Percentiles rank a stretch among this genome's conserved stretches.
These are phyloP conservation scores for Cryoendolithus antarcticus DNA, from an alignment of 2,329 filamentous ascomycete species.

Conservation along the genomic window DNA sequence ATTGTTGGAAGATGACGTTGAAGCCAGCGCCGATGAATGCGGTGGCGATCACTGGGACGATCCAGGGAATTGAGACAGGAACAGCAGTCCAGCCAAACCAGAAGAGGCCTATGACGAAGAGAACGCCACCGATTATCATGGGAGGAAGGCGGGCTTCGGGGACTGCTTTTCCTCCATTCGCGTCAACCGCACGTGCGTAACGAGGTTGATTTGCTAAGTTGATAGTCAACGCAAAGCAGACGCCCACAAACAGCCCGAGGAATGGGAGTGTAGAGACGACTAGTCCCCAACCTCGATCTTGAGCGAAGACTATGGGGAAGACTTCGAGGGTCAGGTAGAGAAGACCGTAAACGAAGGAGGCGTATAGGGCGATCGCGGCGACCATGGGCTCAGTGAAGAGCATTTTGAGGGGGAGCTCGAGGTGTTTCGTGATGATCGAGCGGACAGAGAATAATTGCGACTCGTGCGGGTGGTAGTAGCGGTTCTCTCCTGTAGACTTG, in stretches of 20 bases:
- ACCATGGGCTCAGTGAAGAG: slow-evolving; percentile 38
- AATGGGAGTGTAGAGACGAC: slow-evolving; percentile 36
- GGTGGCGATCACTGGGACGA: slow-evolving; percentile 28
- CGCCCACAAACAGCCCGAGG: slow-evolving; percentile 33
- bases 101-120: slow-evolving; percentile 27
- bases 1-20: slow-evolving; percentile 37
- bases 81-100: slow-evolving; percentile 31
- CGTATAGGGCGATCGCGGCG: slow-evolving; percentile 24
- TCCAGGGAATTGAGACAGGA: slow-evolving; percentile 26
- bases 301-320: slow-evolving; percentile 35
- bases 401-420: slow-evolving; percentile 32
- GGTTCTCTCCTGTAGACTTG: slow-evolving; percentile 37
- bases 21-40: slow-evolving; percentile 36
- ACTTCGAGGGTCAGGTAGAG: slow-evolving; percentile 36
- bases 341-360: slow-evolving; percentile 35
- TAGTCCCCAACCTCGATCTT: slow-evolving; percentile 30
- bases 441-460: slow-evolving; percentile 28
- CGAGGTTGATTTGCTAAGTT: slow-evolving; percentile 30
- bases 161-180: slow-evolving; percentile 21
- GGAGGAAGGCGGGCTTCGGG: slow-evolving; percentile 30
- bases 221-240: slow-evolving; percentile 28
- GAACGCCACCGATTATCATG: slow-evolving; percentile 32
- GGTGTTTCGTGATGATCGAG: slow-evolving; percentile 31
- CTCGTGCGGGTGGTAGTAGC: slow-evolving; percentile 36
- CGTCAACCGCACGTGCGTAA: slow-evolving; percentile 28